Evolutionary conservation across 441 rosid genomes (phyloP).

Genomic region (Gossypium gossypioides): DNA sequence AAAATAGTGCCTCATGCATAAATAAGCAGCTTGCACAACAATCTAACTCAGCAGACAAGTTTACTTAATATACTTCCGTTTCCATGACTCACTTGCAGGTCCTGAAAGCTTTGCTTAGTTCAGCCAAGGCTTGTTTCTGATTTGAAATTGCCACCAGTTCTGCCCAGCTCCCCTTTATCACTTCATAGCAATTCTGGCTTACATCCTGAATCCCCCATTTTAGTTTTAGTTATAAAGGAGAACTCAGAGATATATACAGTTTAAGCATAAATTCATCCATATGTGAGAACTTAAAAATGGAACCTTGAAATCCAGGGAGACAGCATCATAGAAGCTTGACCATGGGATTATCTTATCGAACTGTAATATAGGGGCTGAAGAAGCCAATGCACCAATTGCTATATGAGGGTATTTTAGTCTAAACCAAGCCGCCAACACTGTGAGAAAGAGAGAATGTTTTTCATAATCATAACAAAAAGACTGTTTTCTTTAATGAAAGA

Average conservation of each 20-base stretch:
- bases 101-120: constrained; percentile 53
- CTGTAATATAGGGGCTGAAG: constrained; percentile 66
- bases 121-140: constrained; percentile 36
- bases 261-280: not conserved
- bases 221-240: not conserved
- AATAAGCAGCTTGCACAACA: not conserved
- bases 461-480: not conserved
- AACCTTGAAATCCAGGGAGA: constrained; percentile 63
- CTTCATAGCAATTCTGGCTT: constrained; percentile 57
- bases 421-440: constrained; percentile 84
- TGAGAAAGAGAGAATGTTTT: constrained; percentile 1
- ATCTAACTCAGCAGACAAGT: not conserved
- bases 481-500: not conserved
- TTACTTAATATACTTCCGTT: not conserved
- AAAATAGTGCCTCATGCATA: not conserved
- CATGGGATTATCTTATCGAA: constrained; percentile 57
- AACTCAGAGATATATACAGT: not conserved
- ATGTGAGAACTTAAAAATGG: constrained; percentile 10
- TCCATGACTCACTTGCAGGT: constrained; percentile 46
- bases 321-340: constrained; percentile 66
- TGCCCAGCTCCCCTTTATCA: constrained; percentile 58
- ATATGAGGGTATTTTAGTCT: constrained; percentile 69
- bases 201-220: constrained; percentile 34
- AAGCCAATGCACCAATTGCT: constrained; percentile 64
- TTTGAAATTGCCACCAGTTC: constrained; percentile 44